A percentile compares a stretch with the other conserved stretches of the same genome.
Conservation (phyloP, 805 yeast species). For the Metschnikowia gelsemii region DNA sequence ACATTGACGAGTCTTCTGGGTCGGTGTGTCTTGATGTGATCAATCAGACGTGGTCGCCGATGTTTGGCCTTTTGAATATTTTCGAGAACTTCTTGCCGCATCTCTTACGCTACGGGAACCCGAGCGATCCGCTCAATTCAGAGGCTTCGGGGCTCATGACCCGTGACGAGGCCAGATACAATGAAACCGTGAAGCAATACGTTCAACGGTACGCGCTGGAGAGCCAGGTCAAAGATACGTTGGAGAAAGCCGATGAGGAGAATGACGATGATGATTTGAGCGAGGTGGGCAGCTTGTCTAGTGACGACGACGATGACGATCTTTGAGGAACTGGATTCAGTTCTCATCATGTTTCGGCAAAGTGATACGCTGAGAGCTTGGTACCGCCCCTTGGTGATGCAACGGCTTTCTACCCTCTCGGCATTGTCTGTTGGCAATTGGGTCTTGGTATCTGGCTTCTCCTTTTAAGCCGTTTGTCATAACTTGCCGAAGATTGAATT, state of each 20-base stretch:
- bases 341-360: no score
- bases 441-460: no score
- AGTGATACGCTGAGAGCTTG: no score
- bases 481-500: no score
- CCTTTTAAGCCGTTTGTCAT: no score
- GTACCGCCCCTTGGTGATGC: no score
- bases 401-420: no score
- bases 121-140: slow-evolving; percentile 89
- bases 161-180: slow-evolving; percentile 65
- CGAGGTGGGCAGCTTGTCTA: slow-evolving; percentile 49
- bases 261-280: slow-evolving; percentile 46
- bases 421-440: no score
- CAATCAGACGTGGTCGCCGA: slow-evolving; percentile 97
- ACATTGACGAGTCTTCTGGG: slow-evolving; percentile 87
- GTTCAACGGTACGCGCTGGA: slow-evolving; percentile 62
- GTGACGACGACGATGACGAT: slow-evolving; percentile 38
- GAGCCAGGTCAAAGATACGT: slow-evolving; percentile 42
- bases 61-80: slow-evolving; percentile 88
- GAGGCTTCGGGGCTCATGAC: slow-evolving; percentile 82
- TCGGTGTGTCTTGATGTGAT: slow-evolving; percentile 94
- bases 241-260: slow-evolving; percentile 30
- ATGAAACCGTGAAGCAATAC: slow-evolving; percentile 66
- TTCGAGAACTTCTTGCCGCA: slow-evolving; percentile 95
- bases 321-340: no score
- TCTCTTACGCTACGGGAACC: slow-evolving; percentile 84